A percentile compares a stretch with the other conserved stretches of the same genome.
Conservation (phyloP, 2,329 filamentous ascomycete species). For the Cercospora citrullina region DNA sequence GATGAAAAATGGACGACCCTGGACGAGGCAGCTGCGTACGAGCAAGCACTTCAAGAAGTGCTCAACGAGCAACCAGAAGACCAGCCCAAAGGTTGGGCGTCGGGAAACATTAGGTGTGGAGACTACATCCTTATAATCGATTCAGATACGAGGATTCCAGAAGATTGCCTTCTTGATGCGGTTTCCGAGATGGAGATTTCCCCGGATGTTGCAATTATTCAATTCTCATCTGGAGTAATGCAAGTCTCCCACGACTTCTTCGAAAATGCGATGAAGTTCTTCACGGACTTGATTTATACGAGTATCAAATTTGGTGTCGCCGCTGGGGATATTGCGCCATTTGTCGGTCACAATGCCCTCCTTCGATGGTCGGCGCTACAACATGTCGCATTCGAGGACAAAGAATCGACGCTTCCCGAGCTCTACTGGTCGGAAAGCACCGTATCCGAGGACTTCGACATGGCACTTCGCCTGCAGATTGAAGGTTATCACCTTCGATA, state of each 20-base stretch:
- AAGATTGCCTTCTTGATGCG: constrained; percentile 68
- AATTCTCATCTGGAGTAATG: constrained; percentile 75
- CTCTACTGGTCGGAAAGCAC: constrained; percentile 75
- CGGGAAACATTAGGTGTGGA: constrained; percentile 61
- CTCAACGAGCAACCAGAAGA: constrained; percentile 51
- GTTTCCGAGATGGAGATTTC: constrained; percentile 70
- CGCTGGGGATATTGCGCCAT: constrained; percentile 70
- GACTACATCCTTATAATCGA: constrained; percentile 68
- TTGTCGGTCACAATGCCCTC: constrained; percentile 74
- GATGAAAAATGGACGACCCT: constrained; percentile 40
- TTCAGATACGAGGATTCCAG: constrained; percentile 67
- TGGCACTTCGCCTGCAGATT: constrained; percentile 69
- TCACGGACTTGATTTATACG: constrained; percentile 75
- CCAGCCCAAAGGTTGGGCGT: constrained; percentile 54
- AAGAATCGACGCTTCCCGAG: constrained; percentile 55
- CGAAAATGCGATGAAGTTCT: constrained; percentile 75
- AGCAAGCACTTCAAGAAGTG: constrained; percentile 51
- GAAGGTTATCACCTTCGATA: constrained; percentile 67
- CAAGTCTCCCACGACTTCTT: constrained; percentile 71
- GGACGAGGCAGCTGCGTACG: constrained; percentile 51
- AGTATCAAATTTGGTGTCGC: constrained; percentile 70
- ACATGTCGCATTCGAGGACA: constrained; percentile 56
- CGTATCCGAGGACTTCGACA: constrained; percentile 78
- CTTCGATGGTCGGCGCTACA: constrained; percentile 68
- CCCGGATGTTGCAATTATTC: constrained; percentile 69